phyloP scores from a whole-genome alignment of 805 yeast species.

The Limtongia smithiae region DNA sequence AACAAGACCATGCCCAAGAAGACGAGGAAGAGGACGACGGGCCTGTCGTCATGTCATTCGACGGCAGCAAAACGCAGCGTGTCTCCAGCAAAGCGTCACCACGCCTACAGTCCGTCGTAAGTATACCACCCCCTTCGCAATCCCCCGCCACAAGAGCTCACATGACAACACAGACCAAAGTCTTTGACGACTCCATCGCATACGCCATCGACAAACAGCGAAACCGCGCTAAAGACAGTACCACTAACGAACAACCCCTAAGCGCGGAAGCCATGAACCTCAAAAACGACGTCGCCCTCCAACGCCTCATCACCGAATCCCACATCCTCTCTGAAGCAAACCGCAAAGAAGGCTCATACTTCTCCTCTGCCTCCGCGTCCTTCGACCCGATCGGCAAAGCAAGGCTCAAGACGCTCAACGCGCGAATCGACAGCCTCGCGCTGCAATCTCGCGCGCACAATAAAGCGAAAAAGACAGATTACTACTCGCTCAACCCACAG shows the following conservation, averaged over 20 bases:
- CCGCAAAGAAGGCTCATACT: slow-evolving; percentile 5
- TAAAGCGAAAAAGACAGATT: slow-evolving; percentile 28
- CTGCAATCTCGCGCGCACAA: background rate
- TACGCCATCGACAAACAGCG: slow-evolving; percentile 3
- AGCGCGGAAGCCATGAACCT: slow-evolving; percentile 42
- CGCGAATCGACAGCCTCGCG: slow-evolving; percentile 35
- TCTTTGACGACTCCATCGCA: slow-evolving; percentile 21
- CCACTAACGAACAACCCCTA: slow-evolving; percentile 43
- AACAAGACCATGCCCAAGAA: background rate
- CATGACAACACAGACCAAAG: too few relatives aligned
- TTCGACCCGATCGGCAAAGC: slow-evolving; percentile 40
- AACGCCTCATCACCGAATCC: slow-evolving; percentile 63
- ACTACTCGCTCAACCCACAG: slow-evolving; percentile 24
- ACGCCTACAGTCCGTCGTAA: slow-evolving; percentile 19
- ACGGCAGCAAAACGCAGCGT: slow-evolving; percentile 32
- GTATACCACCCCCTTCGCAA: too few relatives aligned
- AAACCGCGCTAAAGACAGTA: slow-evolving; percentile 5
- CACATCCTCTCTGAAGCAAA: slow-evolving; percentile 49
- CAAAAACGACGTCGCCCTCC: slow-evolving; percentile 64
- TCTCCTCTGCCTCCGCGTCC: slow-evolving; percentile 30
- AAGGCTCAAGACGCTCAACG: slow-evolving; percentile 39
- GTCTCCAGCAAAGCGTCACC: background rate
- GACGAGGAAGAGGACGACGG: slow-evolving; percentile 29
- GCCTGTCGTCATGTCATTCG: slow-evolving; percentile 38
- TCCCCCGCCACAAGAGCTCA: too few relatives aligned